These are phyloP conservation scores for Acacia acuminata DNA, from an alignment of 306 rosid species.

Conservation along the genomic window DNA sequence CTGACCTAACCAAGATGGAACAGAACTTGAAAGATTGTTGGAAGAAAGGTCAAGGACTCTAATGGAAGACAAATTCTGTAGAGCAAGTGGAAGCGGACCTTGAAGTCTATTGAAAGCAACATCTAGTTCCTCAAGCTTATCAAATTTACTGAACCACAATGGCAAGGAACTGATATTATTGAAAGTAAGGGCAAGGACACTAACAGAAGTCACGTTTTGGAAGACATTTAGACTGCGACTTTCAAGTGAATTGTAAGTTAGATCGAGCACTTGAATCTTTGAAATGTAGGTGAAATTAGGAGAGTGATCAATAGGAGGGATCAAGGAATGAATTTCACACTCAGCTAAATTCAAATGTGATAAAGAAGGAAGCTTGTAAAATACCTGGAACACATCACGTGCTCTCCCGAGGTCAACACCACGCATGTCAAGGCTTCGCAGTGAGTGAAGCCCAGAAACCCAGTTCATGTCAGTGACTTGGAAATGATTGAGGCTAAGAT, in stretches of 20 bases:
- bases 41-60: not conserved
- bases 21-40: not conserved
- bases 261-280: not conserved
- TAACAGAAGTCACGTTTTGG: not conserved
- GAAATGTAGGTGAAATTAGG: not conserved
- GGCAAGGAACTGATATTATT: not conserved
- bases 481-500: not conserved
- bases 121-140: not conserved
- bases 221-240: not conserved
- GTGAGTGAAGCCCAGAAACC: slow-evolving; percentile 22
- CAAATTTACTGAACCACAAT: not conserved
- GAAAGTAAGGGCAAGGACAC: not conserved
- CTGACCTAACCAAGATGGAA: slow-evolving; percentile 17
- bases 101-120: not conserved
- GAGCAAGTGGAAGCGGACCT: not conserved
- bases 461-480: slow-evolving; percentile 5
- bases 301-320: not conserved
- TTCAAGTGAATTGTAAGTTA: not conserved
- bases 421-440: slow-evolving; percentile 27
- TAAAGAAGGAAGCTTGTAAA: slow-evolving; percentile 26
- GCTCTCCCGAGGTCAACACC: not conserved
- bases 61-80: slow-evolving; percentile 26
- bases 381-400: slow-evolving; percentile 20
- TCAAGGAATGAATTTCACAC: not conserved
- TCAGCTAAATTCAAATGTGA: not conserved